A percentile compares a stretch with the other conserved stretches of the same genome.
Conservation (phyloP, 2,329 filamentous ascomycete species). For the Trichoderma harzianum region DNA sequence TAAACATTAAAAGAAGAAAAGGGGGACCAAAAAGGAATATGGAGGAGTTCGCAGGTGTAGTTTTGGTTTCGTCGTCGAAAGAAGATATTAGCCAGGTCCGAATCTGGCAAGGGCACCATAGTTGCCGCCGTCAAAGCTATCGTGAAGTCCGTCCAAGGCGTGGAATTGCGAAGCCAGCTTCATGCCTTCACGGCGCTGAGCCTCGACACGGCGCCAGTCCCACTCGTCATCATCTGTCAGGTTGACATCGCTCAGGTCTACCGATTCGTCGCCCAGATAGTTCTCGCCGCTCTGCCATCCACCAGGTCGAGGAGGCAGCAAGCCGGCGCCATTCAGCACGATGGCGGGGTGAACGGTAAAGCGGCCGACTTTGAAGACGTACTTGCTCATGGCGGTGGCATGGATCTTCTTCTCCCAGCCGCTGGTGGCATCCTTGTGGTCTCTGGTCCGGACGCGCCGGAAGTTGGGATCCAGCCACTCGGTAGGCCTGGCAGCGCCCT, state of each 20-base stretch:
- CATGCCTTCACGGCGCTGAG: slow-evolving; percentile 53
- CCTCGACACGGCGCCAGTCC: slow-evolving; percentile 59
- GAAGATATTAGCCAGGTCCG: slow-evolving; percentile 34
- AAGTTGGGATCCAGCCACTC: slow-evolving; percentile 50
- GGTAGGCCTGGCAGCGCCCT: slow-evolving; percentile 54
- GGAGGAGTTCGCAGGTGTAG: neutral
- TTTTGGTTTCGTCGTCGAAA: neutral
- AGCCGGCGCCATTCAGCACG: slow-evolving; percentile 64
- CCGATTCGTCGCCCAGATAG: slow-evolving; percentile 39
- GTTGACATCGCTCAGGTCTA: slow-evolving; percentile 37
- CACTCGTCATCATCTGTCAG: slow-evolving; percentile 40
- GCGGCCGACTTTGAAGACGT: slow-evolving; percentile 77
- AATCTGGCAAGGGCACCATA: slow-evolving; percentile 51
- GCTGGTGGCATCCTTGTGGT: slow-evolving; percentile 33
- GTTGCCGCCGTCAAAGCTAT: slow-evolving; percentile 52
- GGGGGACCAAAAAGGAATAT: neutral
- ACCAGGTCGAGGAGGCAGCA: slow-evolving; percentile 71
- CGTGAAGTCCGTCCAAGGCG: slow-evolving; percentile 51
- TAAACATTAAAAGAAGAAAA: slow-evolving; percentile 6
- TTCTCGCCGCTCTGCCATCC: slow-evolving; percentile 54
- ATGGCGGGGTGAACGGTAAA: slow-evolving; percentile 81
- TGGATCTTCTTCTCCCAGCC: slow-evolving; percentile 63
- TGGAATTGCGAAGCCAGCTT: slow-evolving; percentile 54
- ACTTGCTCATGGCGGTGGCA: slow-evolving; percentile 72
- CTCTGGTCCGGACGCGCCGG: slow-evolving; percentile 40